Conservation (phyloP, 352 stramenopile genomes). For the Phytophthora palmivora region DNA sequence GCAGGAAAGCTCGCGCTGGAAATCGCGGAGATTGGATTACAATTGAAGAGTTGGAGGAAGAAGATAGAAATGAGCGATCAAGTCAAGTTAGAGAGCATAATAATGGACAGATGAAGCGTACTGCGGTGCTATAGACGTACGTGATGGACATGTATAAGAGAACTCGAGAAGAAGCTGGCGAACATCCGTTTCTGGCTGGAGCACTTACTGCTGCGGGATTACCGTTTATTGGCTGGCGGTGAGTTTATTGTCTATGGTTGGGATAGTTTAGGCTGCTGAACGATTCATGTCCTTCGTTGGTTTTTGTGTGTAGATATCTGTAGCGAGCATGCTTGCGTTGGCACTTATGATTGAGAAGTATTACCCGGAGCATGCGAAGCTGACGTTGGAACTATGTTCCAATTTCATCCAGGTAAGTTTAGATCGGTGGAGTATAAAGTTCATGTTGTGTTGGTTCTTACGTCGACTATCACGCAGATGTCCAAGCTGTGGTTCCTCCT, state of each 20-base stretch:
- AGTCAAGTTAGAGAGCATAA: slow-evolving; percentile 1
- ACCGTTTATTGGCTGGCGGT: slow-evolving; percentile 84
- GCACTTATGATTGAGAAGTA: slow-evolving; percentile 83
- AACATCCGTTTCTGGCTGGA: slow-evolving; percentile 71
- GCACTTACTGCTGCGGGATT: slow-evolving; percentile 64
- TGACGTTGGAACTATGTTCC: slow-evolving; percentile 69
- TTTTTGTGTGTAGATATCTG: slow-evolving; percentile 56
- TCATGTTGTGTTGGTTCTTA: neutral
- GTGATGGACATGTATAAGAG: slow-evolving; percentile 49
- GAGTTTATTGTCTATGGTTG: slow-evolving; percentile 1
- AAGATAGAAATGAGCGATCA: slow-evolving; percentile 22
- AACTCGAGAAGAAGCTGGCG: slow-evolving; percentile 46
- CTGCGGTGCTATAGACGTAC: slow-evolving; percentile 53
- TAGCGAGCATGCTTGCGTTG: slow-evolving; percentile 72
- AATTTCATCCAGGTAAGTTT: slow-evolving; percentile 80
- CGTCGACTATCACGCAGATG: slow-evolving; percentile 50
- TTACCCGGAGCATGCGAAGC: slow-evolving; percentile 73
- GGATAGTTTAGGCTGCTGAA: neutral
- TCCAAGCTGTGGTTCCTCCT: slow-evolving; percentile 81
- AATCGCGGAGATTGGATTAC: slow-evolving; percentile 68
- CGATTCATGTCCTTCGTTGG: neutral
- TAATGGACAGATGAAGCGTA: slow-evolving; percentile 25
- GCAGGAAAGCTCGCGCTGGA: slow-evolving; percentile 31
- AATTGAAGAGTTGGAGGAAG: slow-evolving; percentile 71
- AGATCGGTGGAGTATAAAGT: neutral